Base-by-base conservation (phyloP, 352 stramenopile genomes). In the Phytophthora sojae region DNA sequence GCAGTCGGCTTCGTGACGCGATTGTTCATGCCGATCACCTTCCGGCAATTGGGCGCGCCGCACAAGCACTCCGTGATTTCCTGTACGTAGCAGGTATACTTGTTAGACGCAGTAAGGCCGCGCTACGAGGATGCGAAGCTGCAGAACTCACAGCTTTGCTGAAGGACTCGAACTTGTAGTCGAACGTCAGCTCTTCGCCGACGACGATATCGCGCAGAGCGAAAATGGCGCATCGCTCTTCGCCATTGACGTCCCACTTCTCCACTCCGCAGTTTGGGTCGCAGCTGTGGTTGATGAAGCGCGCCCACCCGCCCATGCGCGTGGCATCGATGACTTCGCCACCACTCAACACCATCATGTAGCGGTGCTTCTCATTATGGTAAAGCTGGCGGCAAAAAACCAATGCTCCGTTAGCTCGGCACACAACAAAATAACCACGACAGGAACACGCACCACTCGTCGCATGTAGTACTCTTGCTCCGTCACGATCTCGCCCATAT, bases 251-350 rank as follows among this genome's bases (percentile, higher is more conserved):
- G 25, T 96, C 93, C 81, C 97, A 98, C 35, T 98, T 98, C 76
- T 98, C 90, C 25, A 97, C 97, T 37, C 89, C 86, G 76, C 95
- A 98, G 76, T 98, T 98, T 12, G 79, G 89, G n/a, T 96, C 82
- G 69, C 95, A 98, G 74, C 93, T 98, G 69, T 98, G 93, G 77
- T 99, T 99, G 65, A 99, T 98, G 64, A 98, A 99, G 49, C 96
- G 88, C 30, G 94, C 94, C 39, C 97, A 85, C 32, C 94, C 96
- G 32, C 96, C 95, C 71, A 96, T 94, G 35, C 94, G 82, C 26
- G 89, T 96, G 30, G 90, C 91, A 70, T 98, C 91, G 37, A 98
- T 95, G 70, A 96, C 92, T 75, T 95, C 86, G 19, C 81, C 88
- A 23, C 86, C 88, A 54, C 84, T 94, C 59, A 94, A 77, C 37